These are phyloP conservation scores for Allodekkera sacchari DNA, from an alignment of 805 yeast species.

Conservation along the genomic window DNA sequence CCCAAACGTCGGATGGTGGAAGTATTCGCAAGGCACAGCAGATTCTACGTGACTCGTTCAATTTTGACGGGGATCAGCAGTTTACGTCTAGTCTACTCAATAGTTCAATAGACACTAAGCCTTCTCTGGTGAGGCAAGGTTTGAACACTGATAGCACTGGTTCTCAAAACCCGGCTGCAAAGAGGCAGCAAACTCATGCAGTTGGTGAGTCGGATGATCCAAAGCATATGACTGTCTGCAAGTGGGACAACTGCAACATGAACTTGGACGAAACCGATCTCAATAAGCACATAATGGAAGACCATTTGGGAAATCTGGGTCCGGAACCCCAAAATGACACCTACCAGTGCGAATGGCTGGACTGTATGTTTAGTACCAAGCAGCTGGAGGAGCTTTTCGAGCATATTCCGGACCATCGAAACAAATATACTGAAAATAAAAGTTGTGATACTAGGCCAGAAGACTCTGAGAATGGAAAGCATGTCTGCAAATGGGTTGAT, in stretches of 20 bases:
- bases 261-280: slow-evolving; percentile 28
- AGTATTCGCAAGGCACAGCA: no score
- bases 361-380: slow-evolving; percentile 52
- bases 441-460: no score
- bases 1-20: no score
- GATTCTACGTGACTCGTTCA: no score
- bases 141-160: no score
- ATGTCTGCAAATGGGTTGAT: slow-evolving; percentile 33
- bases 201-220: slow-evolving; percentile 12
- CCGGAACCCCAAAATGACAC: slow-evolving; percentile 1
- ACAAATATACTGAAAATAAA: not conserved
- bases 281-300: slow-evolving; percentile 45
- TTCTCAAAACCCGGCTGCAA: no score
- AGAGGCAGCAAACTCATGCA: no score
- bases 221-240: slow-evolving; percentile 34
- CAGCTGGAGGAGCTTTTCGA: slow-evolving; percentile 46
- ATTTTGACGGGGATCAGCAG: no score
- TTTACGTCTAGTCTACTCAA: no score
- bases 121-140: no score
- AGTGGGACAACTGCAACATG: slow-evolving; percentile 60
- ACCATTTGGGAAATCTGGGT: slow-evolving; percentile 29
- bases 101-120: no score
- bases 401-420: slow-evolving; percentile 40
- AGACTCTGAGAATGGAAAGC: slow-evolving; percentile 3
- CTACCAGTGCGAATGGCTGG: slow-evolving; percentile 65